Evolutionary conservation across 2,329 filamentous ascomycete genomes (phyloP).

Genomic region (Xylaria sp.): DNA sequence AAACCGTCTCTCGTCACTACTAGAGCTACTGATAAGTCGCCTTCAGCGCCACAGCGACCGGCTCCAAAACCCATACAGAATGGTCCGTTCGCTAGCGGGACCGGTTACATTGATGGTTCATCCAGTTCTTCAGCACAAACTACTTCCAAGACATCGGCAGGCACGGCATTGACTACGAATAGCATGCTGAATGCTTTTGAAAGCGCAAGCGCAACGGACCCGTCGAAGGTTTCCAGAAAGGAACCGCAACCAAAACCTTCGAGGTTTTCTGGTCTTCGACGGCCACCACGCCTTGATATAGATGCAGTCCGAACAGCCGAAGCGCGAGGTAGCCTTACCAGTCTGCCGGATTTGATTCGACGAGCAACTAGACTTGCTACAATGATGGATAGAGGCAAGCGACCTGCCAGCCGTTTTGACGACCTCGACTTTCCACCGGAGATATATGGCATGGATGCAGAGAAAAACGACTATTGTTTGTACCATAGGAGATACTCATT

Average conservation of each 20-base stretch:
- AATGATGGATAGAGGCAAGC: conserved; percentile 84
- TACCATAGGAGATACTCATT: conserved; percentile 19
- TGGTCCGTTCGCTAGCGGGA: conserved; percentile 57
- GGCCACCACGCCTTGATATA: conserved; percentile 82
- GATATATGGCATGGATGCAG: conserved; percentile 53
- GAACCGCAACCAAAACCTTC: conserved; percentile 51
- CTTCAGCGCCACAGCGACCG: conserved; percentile 49
- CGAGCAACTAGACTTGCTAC: conserved; percentile 87
- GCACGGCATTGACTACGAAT: conserved; percentile 54
- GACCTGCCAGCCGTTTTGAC: conserved; percentile 69
- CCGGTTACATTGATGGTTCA: conserved; percentile 59
- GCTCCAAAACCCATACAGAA: conserved; percentile 53
- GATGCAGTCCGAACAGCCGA: conserved; percentile 85
- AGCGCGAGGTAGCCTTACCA: conserved; percentile 88
- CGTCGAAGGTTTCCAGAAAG: conserved; percentile 48
- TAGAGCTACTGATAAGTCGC: conserved; percentile 48
- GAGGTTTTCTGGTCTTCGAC: conserved; percentile 65
- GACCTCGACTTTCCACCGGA: conserved; percentile 64
- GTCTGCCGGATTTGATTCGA: conserved; percentile 88
- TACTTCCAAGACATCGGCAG: conserved; percentile 44
- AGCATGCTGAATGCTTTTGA: conserved; percentile 63
- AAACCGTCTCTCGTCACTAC: conserved; percentile 67
- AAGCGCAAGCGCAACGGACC: conserved; percentile 59
- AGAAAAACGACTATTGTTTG: conserved; percentile 56
- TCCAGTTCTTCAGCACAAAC: conserved; percentile 59